These are phyloP conservation scores for Metschnikowia picachoensis DNA, from an alignment of 805 yeast species.

Conservation along the genomic window DNA sequence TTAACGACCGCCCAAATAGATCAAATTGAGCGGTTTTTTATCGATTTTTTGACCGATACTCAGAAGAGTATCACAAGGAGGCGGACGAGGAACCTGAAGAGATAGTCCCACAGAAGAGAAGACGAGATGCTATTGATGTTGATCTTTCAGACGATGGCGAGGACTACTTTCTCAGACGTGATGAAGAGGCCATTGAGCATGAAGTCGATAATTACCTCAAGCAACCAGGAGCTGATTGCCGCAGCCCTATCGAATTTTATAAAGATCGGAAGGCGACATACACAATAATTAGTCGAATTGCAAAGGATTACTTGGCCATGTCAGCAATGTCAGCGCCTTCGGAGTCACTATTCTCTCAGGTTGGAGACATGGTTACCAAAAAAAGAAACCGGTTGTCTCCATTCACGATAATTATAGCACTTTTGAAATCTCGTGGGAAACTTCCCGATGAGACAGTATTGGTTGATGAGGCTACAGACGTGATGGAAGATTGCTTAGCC, in stretches of 20 bases:
- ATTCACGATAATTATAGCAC: background rate
- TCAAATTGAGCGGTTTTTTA: background rate
- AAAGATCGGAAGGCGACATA: slow-evolving; percentile 1
- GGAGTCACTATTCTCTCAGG: background rate
- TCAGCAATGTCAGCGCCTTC: background rate
- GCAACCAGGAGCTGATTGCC: background rate
- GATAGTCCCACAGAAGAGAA: background rate
- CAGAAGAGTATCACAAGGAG: background rate
- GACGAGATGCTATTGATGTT: slow-evolving; percentile 1
- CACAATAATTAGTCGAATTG: background rate
- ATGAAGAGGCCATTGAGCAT: background rate
- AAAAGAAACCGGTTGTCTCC: background rate
- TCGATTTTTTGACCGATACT: background rate
- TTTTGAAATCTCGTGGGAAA: no score
- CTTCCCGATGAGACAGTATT: no score
- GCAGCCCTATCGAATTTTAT: background rate
- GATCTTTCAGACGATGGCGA: background rate
- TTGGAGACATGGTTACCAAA: background rate
- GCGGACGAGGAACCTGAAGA: background rate
- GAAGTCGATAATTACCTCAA: background rate
- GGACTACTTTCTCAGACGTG: slow-evolving; percentile 2
- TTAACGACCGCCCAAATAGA: background rate
- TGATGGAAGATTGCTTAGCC: no score
- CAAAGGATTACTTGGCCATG: background rate
- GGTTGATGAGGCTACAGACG: no score